phyloP scores from a whole-genome alignment of 148 eudicot species.

The Drosera capensis region DNA sequence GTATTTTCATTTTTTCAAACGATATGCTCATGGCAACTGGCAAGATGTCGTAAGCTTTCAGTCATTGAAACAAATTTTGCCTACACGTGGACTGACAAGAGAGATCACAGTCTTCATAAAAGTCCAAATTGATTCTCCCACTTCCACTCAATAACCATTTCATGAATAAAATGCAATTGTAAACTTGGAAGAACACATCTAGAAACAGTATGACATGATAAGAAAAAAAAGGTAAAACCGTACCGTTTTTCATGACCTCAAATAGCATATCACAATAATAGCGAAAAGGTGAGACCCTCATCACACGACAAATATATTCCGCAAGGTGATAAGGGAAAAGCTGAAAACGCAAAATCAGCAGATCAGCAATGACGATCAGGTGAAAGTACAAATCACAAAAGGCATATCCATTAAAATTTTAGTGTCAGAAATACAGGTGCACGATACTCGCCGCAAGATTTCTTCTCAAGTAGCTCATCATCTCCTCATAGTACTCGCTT shows the following conservation, averaged over 20 bases:
- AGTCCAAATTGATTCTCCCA: too few relatives aligned
- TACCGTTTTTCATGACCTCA: slow-evolving; percentile 98
- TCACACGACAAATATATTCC: slow-evolving; percentile 89
- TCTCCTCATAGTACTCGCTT: slow-evolving; percentile 89
- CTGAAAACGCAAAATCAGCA: slow-evolving; percentile 34
- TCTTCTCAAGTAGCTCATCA: slow-evolving; percentile 82
- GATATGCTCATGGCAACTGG: too few relatives aligned
- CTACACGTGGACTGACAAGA: too few relatives aligned
- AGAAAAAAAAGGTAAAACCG: not conserved
- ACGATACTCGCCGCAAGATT: slow-evolving; percentile 70
- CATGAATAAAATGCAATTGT: too few relatives aligned
- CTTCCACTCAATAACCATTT: too few relatives aligned
- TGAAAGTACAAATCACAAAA: not conserved
- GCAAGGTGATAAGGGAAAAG: slow-evolving; percentile 96
- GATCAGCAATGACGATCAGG: slow-evolving; percentile 1
- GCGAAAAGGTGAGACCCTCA: slow-evolving; percentile 94
- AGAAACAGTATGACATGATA: too few relatives aligned
- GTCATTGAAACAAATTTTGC: too few relatives aligned
- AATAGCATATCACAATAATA: slow-evolving; percentile 91
- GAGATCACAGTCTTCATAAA: too few relatives aligned
- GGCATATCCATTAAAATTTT: not conserved
- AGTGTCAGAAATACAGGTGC: not conserved
- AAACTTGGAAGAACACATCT: too few relatives aligned
- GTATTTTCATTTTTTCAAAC: too few relatives aligned
- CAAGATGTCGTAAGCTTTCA: too few relatives aligned